Evolutionary conservation across 176 grass and related monocot species (phyloP).

Genomic region (Chrysopogon serrulatus): DNA sequence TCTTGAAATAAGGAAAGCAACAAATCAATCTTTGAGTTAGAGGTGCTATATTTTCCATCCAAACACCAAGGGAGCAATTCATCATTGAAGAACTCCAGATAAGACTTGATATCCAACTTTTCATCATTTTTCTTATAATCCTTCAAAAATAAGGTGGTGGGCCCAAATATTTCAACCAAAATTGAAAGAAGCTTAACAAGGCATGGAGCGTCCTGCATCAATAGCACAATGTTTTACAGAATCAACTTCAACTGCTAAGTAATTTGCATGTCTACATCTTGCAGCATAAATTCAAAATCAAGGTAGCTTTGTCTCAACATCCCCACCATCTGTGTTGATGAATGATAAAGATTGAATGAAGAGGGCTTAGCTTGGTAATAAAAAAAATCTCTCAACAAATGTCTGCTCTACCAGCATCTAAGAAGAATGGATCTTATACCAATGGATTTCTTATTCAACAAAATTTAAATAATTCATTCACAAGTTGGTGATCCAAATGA

Average conservation of each 20-base stretch:
- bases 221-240: not conserved
- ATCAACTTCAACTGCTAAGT: constrained; percentile 11
- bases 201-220: constrained; percentile 63
- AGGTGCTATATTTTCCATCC: constrained; percentile 45
- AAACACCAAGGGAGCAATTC: constrained; percentile 87
- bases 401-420: not conserved
- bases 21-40: constrained; percentile 72
- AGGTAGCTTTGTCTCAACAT: not conserved
- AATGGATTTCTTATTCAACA: not conserved
- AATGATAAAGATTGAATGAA: not conserved
- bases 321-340: not conserved
- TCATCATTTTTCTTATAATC: constrained; percentile 3
- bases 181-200: constrained; percentile 60
- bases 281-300: not conserved
- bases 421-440: not conserved
- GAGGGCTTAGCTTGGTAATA: not conserved
- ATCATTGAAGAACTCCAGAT: constrained; percentile 59
- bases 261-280: not conserved
- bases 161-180: constrained; percentile 73
- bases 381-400: not conserved
- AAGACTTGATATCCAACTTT: constrained; percentile 32
- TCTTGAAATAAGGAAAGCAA: constrained; percentile 75
- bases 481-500: not conserved
- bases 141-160: constrained; percentile 14
- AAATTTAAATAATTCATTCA: not conserved